A percentile compares a stretch with the other conserved stretches of the same genome.
phyloP scores from a whole-genome alignment of 306 rosid genomes.

The Mimosa pudica region DNA sequence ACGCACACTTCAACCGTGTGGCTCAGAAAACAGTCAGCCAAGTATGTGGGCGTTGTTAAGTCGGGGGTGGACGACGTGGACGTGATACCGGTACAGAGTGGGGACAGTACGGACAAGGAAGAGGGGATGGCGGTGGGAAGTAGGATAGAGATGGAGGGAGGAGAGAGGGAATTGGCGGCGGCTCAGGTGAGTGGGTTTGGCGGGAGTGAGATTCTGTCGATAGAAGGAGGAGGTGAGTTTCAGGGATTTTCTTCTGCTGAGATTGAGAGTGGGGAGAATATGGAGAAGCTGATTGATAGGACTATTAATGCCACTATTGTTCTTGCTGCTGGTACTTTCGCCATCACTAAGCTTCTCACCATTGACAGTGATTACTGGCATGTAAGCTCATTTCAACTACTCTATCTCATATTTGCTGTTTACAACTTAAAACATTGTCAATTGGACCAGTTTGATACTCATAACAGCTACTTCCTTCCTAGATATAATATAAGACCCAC shows the following conservation, averaged over 20 bases:
- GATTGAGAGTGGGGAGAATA: conserved; percentile 41
- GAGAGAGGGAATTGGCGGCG: conserved; percentile 57
- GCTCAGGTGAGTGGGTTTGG: conserved; percentile 74
- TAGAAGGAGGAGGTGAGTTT: conserved; percentile 43
- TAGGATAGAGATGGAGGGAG: conserved; percentile 60
- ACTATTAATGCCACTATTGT: conserved; percentile 78
- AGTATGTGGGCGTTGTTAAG: conserved; percentile 26
- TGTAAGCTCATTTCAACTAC: conserved; percentile 50
- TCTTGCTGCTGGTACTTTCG: conserved; percentile 82
- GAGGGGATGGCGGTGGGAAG: conserved; percentile 60
- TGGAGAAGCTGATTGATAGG: conserved; percentile 67
- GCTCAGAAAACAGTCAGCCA: conserved; percentile 22
- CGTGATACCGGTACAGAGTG: conserved; percentile 65
- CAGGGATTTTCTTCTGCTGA: conserved; percentile 63
- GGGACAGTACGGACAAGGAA: conserved; percentile 62
- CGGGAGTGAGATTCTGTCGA: conserved; percentile 56
- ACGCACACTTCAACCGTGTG: no score
- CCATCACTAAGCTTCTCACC: conserved; percentile 82
- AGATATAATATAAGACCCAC: no score
- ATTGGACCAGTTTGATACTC: no score
- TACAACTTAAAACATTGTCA: no score
- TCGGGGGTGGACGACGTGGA: conserved; percentile 57
- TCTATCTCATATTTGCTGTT: background rate
- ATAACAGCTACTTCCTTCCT: no score
- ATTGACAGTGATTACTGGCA: conserved; percentile 95